Percentiles rank a stretch among this genome's conserved stretches.
Conservation (phyloP, 2,329 filamentous ascomycete species). For the Aspergillus puulaauensis region DNA sequence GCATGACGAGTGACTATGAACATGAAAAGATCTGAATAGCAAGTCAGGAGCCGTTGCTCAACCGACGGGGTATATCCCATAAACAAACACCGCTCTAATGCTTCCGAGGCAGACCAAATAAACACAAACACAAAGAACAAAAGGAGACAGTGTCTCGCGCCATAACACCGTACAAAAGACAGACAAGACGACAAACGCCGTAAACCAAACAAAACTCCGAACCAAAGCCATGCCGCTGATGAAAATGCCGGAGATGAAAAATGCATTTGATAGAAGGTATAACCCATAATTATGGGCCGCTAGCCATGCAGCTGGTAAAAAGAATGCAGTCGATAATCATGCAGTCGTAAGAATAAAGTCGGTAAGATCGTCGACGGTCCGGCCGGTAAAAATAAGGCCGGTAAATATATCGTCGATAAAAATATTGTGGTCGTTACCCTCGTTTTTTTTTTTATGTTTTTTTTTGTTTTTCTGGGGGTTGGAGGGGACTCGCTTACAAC, state of each 20-base stretch:
- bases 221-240: not conserved
- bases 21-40: not conserved
- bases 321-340: not conserved
- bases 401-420: not conserved
- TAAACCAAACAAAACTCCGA: not conserved
- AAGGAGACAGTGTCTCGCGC: not conserved
- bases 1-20: not conserved
- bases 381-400: not conserved
- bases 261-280: not conserved
- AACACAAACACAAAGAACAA: not conserved
- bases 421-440: not conserved
- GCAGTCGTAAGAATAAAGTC: not conserved
- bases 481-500: conserved; percentile 19
- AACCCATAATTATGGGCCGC: not conserved
- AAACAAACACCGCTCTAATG: conserved; percentile 8
- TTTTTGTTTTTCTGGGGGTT: not conserved
- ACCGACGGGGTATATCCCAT: conserved; percentile 23
- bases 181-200: not conserved
- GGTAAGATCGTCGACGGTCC: not conserved
- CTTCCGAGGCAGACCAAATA: not conserved
- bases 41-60: conserved; percentile 22
- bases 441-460: not conserved
- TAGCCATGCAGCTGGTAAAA: not conserved
- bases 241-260: not conserved
- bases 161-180: not conserved